Percentiles rank a stretch among this genome's conserved stretches.
These are phyloP conservation scores for Backusella tuberculispora DNA, from an alignment of 192 early-diverging fungal genomes.

Conservation along the genomic window DNA sequence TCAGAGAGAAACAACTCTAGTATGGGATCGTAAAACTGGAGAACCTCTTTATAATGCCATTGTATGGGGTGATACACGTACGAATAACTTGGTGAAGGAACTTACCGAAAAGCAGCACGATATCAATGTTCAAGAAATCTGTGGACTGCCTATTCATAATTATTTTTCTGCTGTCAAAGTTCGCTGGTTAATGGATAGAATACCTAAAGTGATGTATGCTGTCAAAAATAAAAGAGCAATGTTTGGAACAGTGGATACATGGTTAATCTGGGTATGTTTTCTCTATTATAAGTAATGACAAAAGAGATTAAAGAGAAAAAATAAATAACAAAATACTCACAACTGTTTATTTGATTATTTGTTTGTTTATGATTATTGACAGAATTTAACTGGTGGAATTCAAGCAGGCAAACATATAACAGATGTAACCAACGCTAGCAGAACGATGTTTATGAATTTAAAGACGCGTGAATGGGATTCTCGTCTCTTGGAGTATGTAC, in stretches of 20 bases:
- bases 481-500: conserved; percentile 61
- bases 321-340: not conserved
- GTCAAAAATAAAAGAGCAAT: conserved; percentile 71
- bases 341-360: not conserved
- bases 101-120: conserved; percentile 53
- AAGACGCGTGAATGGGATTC: conserved; percentile 81
- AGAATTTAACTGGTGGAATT: conserved; percentile 86
- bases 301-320: not conserved
- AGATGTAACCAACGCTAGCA: conserved; percentile 92
- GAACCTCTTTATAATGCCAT: conserved; percentile 85
- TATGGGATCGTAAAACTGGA: conserved; percentile 86
- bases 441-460: conserved; percentile 96
- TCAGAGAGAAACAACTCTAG: conserved; percentile 92
- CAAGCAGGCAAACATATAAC: conserved; percentile 80
- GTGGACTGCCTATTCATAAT: conserved; percentile 89
- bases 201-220: conserved; percentile 68
- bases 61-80: conserved; percentile 92
- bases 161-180: conserved; percentile 95
- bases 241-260: conserved; percentile 96
- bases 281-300: not conserved
- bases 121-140: conserved; percentile 48
- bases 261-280: conserved; percentile 81
- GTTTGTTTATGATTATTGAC: conserved; percentile 1
- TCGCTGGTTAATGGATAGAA: conserved; percentile 90
- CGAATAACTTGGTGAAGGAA: conserved; percentile 70